Base-by-base conservation (phyloP, 2,329 filamentous ascomycete species). In the Aureobasidium sp. region DNA sequence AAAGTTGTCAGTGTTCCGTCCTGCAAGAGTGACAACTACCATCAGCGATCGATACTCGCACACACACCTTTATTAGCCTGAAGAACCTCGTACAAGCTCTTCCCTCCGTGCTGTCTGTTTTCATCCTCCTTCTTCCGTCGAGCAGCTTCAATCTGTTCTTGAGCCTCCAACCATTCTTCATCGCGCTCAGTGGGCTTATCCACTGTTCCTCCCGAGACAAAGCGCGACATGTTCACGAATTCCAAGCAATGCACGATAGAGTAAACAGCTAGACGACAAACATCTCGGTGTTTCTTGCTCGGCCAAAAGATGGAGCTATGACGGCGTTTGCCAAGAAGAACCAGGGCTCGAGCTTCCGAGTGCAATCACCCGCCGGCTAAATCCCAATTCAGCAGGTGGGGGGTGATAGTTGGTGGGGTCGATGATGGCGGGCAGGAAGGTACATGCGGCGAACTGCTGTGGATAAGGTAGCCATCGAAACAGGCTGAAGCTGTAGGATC, bases 21-120 rank as follows among this genome's bases (percentile, higher is more conserved):
- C 5, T 50, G 44, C 46, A 41, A 50, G 20, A 4, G 15, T 50
- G 46, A 37, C 23, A 39, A 39, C 51, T 60, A 27, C 39, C 58
- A 61, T 39, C 56, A 60, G 8, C 56, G 34, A 60, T 59, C 20
- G 42, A 39, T 23, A 15, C 39, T 27, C 41, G 32, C 44, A 6
- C 27, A 62, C 56, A 29, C 73, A 88, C 86, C 87, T 84, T 92
- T 93, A 74, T 94, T 94, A 47, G 87, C 89, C 75, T 93, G 87
- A 57, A 94, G 74, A 2, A 89, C 81, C 47, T 92, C 90, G 71
- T 82, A 94, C 32, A 94, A 78, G 57, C 81, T 86, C 74, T 82
- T 86, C 67, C 87, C 83, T 20, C 78, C 74, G 61, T 77, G 72
- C 62, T 76, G 73, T 62, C 68, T 66, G 62, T 79, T 76, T 64